phyloP scores from a whole-genome alignment of 306 rosid species.

The Pyrus communis region DNA sequence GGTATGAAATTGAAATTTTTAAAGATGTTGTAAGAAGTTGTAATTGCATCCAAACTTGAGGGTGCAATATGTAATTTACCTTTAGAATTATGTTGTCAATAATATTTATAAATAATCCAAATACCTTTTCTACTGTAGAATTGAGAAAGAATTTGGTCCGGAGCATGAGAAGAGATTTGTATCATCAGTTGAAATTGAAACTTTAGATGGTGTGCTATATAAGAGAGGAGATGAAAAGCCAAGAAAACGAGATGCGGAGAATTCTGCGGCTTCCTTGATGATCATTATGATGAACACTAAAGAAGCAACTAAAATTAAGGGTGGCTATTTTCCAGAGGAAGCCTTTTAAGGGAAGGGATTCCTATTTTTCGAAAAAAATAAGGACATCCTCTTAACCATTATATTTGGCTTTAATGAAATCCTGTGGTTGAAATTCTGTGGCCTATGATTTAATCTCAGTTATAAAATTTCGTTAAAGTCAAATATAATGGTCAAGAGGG shows the following conservation, averaged over 20 bases:
- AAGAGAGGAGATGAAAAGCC: constrained; percentile 33
- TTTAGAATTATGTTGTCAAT: not conserved
- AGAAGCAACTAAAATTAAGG: not conserved
- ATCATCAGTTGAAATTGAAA: constrained; percentile 36
- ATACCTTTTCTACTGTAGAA: constrained; percentile 28
- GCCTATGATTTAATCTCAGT: too few species aligned
- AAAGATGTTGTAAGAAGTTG: too few species aligned
- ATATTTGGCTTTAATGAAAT: too few species aligned
- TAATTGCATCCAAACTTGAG: too few species aligned
- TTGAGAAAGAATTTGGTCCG: constrained; percentile 47
- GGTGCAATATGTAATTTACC: too few species aligned
- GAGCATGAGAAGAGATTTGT: constrained; percentile 43
- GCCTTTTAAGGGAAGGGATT: too few species aligned
- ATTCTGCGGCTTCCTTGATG: constrained; percentile 70
- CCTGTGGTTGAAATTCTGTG: too few species aligned
- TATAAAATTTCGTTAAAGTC: too few species aligned
- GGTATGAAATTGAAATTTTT: too few species aligned
- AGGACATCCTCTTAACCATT: too few species aligned
- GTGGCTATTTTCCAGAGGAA: not conserved
- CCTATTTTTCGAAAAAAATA: too few species aligned
- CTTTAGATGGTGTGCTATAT: constrained; percentile 13
- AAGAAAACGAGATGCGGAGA: constrained; percentile 45
- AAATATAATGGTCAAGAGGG: too few species aligned
- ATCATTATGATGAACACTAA: not conserved
- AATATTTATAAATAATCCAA: not conserved